Percentiles rank a stretch among this genome's conserved stretches.
These are phyloP conservation scores for Penicillium sp. DNA, from an alignment of 2,329 filamentous ascomycete species.

Conservation along the genomic window DNA sequence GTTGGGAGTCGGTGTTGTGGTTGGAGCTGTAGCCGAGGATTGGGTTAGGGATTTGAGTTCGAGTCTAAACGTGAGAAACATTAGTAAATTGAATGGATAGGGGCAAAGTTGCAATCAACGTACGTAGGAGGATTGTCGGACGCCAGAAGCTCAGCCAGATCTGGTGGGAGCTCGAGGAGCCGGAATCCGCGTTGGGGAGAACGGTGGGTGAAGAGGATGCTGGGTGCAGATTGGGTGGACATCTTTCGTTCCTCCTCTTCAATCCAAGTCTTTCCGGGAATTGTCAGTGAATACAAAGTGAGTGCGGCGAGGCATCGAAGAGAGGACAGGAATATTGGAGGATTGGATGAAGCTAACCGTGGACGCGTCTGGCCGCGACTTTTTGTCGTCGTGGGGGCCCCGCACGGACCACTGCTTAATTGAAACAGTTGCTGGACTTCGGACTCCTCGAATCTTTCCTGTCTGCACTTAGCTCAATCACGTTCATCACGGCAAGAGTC, in stretches of 20 bases:
- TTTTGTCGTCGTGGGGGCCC: not conserved
- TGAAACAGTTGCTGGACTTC: no score
- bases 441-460: no score
- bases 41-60: slow-evolving; percentile 49
- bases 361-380: slow-evolving; percentile 16
- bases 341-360: no score
- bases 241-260: slow-evolving; percentile 29
- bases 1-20: slow-evolving; percentile 34
- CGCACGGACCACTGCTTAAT: slow-evolving; percentile 44
- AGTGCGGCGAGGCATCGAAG: no score
- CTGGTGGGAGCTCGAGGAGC: slow-evolving; percentile 64
- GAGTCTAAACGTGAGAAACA: slow-evolving; percentile 34
- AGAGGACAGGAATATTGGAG: no score
- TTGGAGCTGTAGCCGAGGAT: slow-evolving; percentile 27
- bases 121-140: slow-evolving; percentile 50
- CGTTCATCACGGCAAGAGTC: no score
- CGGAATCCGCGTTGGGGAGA: slow-evolving; percentile 59
- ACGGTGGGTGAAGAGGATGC: slow-evolving; percentile 48
- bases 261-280: not conserved
- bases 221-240: slow-evolving; percentile 44
- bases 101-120: slow-evolving; percentile 13
- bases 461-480: no score
- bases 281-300: not conserved
- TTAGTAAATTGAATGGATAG: not conserved
- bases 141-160: slow-evolving; percentile 59